A percentile compares a stretch with the other conserved stretches of the same genome.
Conservation (phyloP, 2,329 filamentous ascomycete genomes). For the Ophiosphaerella herpotricha region DNA sequence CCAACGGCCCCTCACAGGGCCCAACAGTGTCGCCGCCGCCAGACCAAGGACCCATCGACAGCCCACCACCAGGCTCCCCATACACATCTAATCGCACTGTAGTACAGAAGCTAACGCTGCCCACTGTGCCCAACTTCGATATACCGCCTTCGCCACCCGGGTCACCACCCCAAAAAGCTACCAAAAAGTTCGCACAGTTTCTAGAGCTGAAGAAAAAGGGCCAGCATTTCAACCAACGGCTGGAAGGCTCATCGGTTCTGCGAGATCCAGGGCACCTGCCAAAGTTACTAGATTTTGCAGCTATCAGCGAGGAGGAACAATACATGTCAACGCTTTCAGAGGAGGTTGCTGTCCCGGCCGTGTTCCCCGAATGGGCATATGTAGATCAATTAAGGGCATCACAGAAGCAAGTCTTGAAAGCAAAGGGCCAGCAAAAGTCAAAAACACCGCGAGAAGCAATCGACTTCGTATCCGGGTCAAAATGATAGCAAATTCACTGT, state of each 20-base stretch:
- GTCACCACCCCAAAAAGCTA: slow-evolving; percentile 52
- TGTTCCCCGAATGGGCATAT: slow-evolving; percentile 51
- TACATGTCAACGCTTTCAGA: slow-evolving; percentile 64
- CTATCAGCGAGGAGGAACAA: slow-evolving; percentile 60
- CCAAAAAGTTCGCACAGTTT: slow-evolving; percentile 73
- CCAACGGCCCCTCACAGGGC: slow-evolving; percentile 34
- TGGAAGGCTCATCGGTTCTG: slow-evolving; percentile 68
- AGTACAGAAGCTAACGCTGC: slow-evolving; percentile 74
- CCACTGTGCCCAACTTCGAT: slow-evolving; percentile 70
- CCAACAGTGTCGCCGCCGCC: slow-evolving; percentile 28
- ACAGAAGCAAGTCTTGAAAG: slow-evolving; percentile 45
- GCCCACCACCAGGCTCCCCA: slow-evolving; percentile 58
- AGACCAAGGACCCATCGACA: slow-evolving; percentile 16
- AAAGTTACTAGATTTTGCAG: slow-evolving; percentile 73
- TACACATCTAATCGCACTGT: slow-evolving; percentile 68
- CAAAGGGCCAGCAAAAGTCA: slow-evolving; percentile 37
- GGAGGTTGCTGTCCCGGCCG: slow-evolving; percentile 45
- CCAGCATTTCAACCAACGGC: slow-evolving; percentile 76
- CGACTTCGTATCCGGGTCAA: slow-evolving; percentile 41
- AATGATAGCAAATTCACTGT: slow-evolving; percentile 1
- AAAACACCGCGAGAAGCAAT: slow-evolving; percentile 35
- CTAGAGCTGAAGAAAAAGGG: slow-evolving; percentile 76
- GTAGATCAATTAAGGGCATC: slow-evolving; percentile 48
- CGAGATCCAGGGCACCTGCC: slow-evolving; percentile 74
- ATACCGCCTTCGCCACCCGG: slow-evolving; percentile 76